These are phyloP conservation scores for Phoenix dactylifera DNA, from an alignment of 176 grass and related monocot genomes.

Conservation along the genomic window DNA sequence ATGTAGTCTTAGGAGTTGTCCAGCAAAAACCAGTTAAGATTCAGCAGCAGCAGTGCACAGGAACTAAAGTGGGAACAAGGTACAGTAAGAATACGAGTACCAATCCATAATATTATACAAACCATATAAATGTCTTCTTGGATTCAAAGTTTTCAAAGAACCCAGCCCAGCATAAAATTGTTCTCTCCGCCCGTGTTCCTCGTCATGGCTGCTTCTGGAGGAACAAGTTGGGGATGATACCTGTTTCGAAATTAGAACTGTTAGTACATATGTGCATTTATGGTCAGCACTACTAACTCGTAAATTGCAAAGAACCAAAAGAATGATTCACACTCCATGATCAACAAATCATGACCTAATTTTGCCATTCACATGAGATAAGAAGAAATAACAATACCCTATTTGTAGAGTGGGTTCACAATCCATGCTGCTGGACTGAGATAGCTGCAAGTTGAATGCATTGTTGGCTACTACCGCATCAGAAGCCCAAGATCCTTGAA, in stretches of 20 bases:
- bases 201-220: slow-evolving; percentile 34
- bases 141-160: slow-evolving; percentile 36
- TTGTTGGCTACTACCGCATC: slow-evolving; percentile 30
- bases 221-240: slow-evolving; percentile 68
- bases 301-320: too few relatives aligned
- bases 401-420: slow-evolving; percentile 79
- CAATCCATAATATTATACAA: not conserved
- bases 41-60: too few relatives aligned
- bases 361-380: too few relatives aligned
- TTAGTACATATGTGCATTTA: too few relatives aligned
- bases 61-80: not conserved
- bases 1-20: too few relatives aligned
- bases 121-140: too few relatives aligned
- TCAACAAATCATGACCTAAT: too few relatives aligned
- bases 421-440: slow-evolving; percentile 49
- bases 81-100: slow-evolving; percentile 9
- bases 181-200: slow-evolving; percentile 49
- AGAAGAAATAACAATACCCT: slow-evolving; percentile 28
- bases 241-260: slow-evolving; percentile 8
- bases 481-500: slow-evolving; percentile 56
- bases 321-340: too few relatives aligned
- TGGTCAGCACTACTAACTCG: too few relatives aligned
- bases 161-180: slow-evolving; percentile 88
- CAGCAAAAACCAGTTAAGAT: too few relatives aligned
- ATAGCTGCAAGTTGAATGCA: slow-evolving; percentile 42